Conservation (phyloP, 345 rosid genomes). For the Hibiscus tridactylites region DNA sequence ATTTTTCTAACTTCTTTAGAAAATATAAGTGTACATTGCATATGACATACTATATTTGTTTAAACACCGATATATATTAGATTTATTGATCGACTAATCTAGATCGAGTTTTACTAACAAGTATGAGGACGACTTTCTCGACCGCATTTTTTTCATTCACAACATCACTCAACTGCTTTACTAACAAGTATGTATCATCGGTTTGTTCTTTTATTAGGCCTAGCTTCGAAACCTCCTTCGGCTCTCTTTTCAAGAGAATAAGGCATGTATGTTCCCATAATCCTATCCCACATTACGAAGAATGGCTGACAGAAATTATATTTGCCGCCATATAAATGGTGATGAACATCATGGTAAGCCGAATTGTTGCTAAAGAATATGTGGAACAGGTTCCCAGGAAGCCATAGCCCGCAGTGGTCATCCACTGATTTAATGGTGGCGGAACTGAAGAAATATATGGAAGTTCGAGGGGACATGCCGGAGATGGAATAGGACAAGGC, state of each 20-base stretch:
- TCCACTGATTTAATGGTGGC: conserved; percentile 70
- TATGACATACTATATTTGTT: too few relatives aligned
- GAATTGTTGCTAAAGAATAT: not conserved
- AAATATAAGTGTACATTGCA: too few relatives aligned
- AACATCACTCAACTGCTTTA: not conserved
- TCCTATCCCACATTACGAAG: conserved; percentile 63
- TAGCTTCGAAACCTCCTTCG: conserved; percentile 55
- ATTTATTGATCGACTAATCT: too few relatives aligned
- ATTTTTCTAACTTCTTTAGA: too few relatives aligned
- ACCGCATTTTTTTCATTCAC: too few relatives aligned
- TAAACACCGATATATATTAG: too few relatives aligned
- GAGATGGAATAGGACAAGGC: conserved; percentile 22
- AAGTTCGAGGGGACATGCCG: conserved; percentile 71
- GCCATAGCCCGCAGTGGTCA: conserved; percentile 72
- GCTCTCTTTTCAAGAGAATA: conserved; percentile 54
- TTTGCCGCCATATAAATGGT: conserved; percentile 15
- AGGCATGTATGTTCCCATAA: conserved; percentile 68
- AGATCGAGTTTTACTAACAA: too few relatives aligned
- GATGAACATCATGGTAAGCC: not conserved
- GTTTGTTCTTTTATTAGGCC: not conserved
- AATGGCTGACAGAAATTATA: conserved; percentile 78
- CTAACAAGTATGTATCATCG: conserved; percentile 27
- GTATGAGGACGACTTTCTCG: too few relatives aligned
- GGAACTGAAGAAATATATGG: conserved; percentile 9
- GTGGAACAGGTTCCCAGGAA: conserved; percentile 10